Conservation (phyloP, 495 filamentous ascomycete species). For the Neurospora sp. region DNA sequence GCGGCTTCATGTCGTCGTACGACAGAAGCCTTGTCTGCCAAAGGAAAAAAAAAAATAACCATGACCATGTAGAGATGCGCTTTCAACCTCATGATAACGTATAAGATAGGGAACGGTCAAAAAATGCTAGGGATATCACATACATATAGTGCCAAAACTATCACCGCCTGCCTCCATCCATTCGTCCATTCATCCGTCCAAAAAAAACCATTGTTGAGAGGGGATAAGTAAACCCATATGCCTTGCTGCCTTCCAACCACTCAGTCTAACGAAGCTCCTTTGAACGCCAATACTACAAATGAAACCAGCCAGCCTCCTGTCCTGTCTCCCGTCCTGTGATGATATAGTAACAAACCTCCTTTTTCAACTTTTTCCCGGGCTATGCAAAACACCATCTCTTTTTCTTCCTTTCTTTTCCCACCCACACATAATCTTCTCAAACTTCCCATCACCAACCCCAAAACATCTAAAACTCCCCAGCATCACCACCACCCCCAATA, state of each 20-base stretch:
- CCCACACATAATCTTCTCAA: no score
- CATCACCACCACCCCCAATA: conserved; percentile 33
- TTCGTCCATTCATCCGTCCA: neutral
- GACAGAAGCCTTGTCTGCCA: neutral
- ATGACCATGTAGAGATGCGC: neutral
- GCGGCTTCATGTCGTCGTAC: neutral
- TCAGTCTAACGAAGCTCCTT: neutral
- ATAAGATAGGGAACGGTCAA: neutral
- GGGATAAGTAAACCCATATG: neutral
- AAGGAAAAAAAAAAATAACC: neutral
- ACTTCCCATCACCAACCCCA: no score
- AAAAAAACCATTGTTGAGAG: neutral
- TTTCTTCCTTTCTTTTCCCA: neutral
- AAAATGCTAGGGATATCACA: neutral
- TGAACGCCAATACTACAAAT: neutral
- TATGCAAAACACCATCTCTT: neutral
- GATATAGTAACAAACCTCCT: neutral
- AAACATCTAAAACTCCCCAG: conserved; percentile 31
- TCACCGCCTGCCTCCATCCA: neutral
- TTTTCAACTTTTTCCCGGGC: neutral
- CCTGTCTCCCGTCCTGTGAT: neutral
- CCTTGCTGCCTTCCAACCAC: neutral
- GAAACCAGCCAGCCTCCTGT: neutral
- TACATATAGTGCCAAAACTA: neutral
- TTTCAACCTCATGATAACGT: neutral